Evolutionary conservation across 805 yeast genomes (phyloP).

Genomic region (Metschnikowia baotianmanensis): DNA sequence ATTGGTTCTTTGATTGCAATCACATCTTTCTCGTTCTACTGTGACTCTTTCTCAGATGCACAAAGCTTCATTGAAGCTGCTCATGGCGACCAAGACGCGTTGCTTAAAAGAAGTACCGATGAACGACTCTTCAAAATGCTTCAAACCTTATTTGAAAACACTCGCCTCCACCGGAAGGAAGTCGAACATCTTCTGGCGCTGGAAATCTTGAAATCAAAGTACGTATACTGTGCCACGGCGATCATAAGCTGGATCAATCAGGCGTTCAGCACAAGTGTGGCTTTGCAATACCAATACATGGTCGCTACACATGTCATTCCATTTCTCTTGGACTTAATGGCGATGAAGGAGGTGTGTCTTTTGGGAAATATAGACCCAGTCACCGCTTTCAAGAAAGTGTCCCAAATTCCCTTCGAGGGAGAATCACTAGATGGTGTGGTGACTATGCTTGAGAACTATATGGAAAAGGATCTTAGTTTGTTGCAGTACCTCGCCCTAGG

Average conservation of each 20-base stretch:
- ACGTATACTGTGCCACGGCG: conserved; percentile 64
- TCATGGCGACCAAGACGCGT: conserved; percentile 6
- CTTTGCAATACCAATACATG: conserved; percentile 51
- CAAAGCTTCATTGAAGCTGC: conserved; percentile 41
- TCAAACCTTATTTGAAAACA: conserved; percentile 12
- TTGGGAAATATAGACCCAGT: conserved; percentile 59
- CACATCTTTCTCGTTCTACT: conserved; percentile 40
- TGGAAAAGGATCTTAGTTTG: conserved; percentile 28
- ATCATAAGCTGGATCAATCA: conserved; percentile 57
- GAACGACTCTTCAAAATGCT: conserved; percentile 36
- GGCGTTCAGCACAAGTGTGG: conserved; percentile 52
- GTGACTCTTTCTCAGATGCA: conserved; percentile 40
- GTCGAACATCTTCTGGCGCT: conserved; percentile 45
- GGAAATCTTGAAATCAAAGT: conserved; percentile 56
- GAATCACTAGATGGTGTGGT: conserved; percentile 26
- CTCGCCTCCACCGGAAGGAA: conserved; percentile 43
- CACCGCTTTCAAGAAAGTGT: conserved; percentile 42
- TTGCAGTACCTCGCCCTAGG: conserved; percentile 63
- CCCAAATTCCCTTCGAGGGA: conserved; percentile 35
- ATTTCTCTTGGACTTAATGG: conserved; percentile 59
- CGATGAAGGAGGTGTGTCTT: conserved; percentile 78
- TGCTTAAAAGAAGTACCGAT: conserved; percentile 16
- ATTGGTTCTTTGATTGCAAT: conserved; percentile 60
- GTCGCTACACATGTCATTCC: conserved; percentile 58
- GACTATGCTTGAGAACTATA: conserved; percentile 40